Evolutionary conservation across 139 green algal species (phyloP), one percentile per base, ranked within the genome.

Genomic region (Chlorella sp.): DNA sequence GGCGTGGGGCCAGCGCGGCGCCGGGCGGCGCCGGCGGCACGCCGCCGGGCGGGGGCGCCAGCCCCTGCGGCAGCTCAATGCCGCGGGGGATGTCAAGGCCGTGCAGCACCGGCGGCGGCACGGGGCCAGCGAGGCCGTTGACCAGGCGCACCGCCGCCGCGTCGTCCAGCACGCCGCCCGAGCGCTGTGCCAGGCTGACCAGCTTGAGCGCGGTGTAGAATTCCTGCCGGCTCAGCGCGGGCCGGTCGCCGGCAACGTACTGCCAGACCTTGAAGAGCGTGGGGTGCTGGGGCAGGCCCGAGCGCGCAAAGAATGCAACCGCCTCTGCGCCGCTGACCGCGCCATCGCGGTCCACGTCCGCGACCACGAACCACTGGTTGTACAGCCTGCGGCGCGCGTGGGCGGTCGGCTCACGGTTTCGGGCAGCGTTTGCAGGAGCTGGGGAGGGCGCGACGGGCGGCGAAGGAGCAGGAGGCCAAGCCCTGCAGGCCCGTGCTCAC

Each of bases 201-300:
- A 97, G 80, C n/a, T 92, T 84, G 77, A 97, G 83, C 2, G 92
- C 83, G 15, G 83, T 86, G 36, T 83, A 89, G 69, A 97, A 97
- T 69, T 97, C 91, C 31, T 83, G 79, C 58, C 89, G 86, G 38
- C 84, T 95, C 29, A 97, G 84, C 40, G 82, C 76, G 2, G 89
- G 25, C 0, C 41, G 82, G 19, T 92, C 88, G n/a, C 88, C 88
- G 0, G 90, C 91, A 5, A 94, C 88, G 42, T 89, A 71, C 40
- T 95, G 89, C 93, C 93, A 97, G 29, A 97, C 87, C 88, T 97
- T 86, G n/a, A 92, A 93, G 15, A 97, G 79, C 3, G 90, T 87
- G 41, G 81, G 76, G 19, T 82, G 79, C 36, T 93, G 79, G 0
- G 83, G 76, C 15, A 98, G 77, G 11, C 86, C 87, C 1, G 88